Base-by-base conservation (phyloP, 257 asterid genomes). In the Penstemon eatonii region DNA sequence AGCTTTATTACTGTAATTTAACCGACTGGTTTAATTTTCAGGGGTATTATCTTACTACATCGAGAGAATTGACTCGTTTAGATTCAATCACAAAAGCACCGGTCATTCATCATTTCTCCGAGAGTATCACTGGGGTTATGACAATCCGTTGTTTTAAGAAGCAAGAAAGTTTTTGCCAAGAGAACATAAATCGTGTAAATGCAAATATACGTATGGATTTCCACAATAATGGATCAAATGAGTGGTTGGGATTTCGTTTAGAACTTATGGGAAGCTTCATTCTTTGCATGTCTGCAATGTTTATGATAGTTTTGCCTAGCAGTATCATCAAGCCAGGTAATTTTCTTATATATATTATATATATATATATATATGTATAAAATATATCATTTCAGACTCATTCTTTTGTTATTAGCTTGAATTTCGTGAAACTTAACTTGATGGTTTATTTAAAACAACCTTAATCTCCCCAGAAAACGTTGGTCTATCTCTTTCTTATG, bases 211-310 rank as follows among this genome's bases (percentile, higher is more conserved):
- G 80, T 45, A 86, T 83, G 90, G 82, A 72, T 61, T 90, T 90
- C 60, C 90, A 90, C 81, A 90, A 82, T 74, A 77, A 59, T 68
- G 93, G 80, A 45, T 79, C 90, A 2, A 90, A 78, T 37, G 97
- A 86, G 82, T 90, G 97, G 97, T 37, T 88, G 54, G 90, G 96
- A 25, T 87, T 88, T 55, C 97, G 96, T 25, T 75, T 86, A 69
- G 97, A 90, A 80, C 67, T 88, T 68, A 40, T 90, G 5, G 96
- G 96, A n/a, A 72, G 86, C 56, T 64, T 84, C 11, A 55, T 88
- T 56, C 80, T 88, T 1, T 86, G 96, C 46, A 7, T 77, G 8
- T 70, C 94, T 59, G 70, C 86, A 1, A 7, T 73, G 45, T 86
- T 84, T 71, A 66, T 88, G 84, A 63, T 88, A 65, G 13, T 83